Evolutionary conservation across 768 basidiomycete genomes (phyloP).

Genomic region (Pilatotrama ljubarskyi): DNA sequence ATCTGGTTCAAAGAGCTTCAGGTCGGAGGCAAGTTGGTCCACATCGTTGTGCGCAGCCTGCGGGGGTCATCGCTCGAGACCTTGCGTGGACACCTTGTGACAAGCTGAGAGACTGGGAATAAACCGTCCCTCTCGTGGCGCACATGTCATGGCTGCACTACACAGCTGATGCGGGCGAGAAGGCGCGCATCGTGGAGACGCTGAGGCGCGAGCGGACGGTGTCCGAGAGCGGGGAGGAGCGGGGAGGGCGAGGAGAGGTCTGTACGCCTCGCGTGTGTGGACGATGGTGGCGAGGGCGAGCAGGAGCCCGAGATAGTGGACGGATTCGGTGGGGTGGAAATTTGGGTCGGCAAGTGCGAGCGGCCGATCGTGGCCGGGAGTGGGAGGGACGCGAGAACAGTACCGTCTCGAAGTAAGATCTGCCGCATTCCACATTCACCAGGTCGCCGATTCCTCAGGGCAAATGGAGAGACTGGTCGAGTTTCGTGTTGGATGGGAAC

Average conservation of each 20-base stretch:
- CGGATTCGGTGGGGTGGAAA: constrained; percentile 29
- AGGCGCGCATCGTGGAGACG: constrained; percentile 46
- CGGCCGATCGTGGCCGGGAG: constrained; percentile 27
- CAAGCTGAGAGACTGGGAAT: constrained; percentile 35
- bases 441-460: too few relatives aligned
- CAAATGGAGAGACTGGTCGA: too few relatives aligned
- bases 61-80: constrained; percentile 38
- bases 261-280: constrained; percentile 4
- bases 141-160: constrained; percentile 79
- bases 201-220: constrained; percentile 42
- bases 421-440: too few relatives aligned
- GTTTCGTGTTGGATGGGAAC: too few relatives aligned
- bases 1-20: constrained; percentile 55
- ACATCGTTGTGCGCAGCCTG: constrained; percentile 50
- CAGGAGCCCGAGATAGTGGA: constrained; percentile 18
- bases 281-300: constrained; percentile 5
- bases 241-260: constrained; percentile 25
- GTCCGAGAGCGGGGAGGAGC: constrained; percentile 35
- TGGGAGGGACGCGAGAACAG: too few relatives aligned
- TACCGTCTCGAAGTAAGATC: too few relatives aligned
- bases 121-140: constrained; percentile 63
- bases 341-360: constrained; percentile 32
- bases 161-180: constrained; percentile 59
- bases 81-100: constrained; percentile 51
- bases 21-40: constrained; percentile 63